Conservation (phyloP, 2,329 filamentous ascomycete species). For the Exophiala sideris region DNA sequence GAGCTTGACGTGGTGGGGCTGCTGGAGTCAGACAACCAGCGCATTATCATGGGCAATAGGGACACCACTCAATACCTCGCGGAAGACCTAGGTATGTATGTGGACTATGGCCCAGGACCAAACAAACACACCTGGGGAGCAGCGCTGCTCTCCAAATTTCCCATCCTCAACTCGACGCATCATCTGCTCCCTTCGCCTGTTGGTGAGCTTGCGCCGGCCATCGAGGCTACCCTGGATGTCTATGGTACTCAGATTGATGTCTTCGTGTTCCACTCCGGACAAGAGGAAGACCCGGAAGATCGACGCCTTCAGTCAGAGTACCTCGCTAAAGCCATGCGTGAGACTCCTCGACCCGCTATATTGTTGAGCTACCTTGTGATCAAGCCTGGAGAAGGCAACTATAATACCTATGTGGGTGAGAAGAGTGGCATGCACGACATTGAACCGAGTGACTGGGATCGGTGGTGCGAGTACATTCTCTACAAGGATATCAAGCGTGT, state of each 20-base stretch:
- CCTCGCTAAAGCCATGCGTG: slow-evolving; percentile 82
- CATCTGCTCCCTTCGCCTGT: slow-evolving; percentile 91
- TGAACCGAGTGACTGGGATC: slow-evolving; percentile 86
- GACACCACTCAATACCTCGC: slow-evolving; percentile 93
- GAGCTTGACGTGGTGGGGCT: slow-evolving; percentile 97
- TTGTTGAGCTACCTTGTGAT: slow-evolving; percentile 91
- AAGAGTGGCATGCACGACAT: slow-evolving; percentile 92
- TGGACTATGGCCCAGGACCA: slow-evolving; percentile 92
- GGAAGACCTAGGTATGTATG: slow-evolving; percentile 97
- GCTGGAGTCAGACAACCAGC: slow-evolving; percentile 86
- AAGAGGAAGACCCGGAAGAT: slow-evolving; percentile 94
- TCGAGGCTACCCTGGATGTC: slow-evolving; percentile 91
- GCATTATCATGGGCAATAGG: slow-evolving; percentile 99
- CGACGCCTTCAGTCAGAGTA: slow-evolving; percentile 82
- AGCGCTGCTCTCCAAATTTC: slow-evolving; percentile 92
- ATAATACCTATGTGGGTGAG: slow-evolving; percentile 89
- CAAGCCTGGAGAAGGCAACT: slow-evolving; percentile 86
- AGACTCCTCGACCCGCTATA: slow-evolving; percentile 73
- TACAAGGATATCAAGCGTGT: slow-evolving; percentile 84
- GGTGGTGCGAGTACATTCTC: slow-evolving; percentile 98
- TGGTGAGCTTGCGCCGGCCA: slow-evolving; percentile 90
- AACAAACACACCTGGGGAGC: slow-evolving; percentile 99
- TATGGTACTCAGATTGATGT: slow-evolving; percentile 89
- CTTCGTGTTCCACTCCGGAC: slow-evolving; percentile 97
- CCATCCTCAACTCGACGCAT: slow-evolving; percentile 94